phyloP scores from a whole-genome alignment of 2,329 filamentous ascomycete species.

The Cytospora piceicola region DNA sequence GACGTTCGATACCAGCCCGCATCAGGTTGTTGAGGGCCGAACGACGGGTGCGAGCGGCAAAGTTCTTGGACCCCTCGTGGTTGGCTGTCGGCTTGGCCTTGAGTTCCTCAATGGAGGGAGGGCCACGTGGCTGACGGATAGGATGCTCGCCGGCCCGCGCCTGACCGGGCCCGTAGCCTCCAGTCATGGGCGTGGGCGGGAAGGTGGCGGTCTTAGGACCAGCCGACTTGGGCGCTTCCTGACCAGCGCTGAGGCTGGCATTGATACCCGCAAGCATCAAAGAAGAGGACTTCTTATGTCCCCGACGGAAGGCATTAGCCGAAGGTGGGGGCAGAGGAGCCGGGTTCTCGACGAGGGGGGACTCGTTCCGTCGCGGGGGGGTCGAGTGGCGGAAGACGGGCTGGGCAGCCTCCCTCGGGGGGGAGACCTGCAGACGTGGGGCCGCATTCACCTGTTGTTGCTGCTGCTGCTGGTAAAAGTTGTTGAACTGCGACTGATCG shows the following conservation, averaged over 20 bases:
- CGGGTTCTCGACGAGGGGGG: constrained; percentile 62
- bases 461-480: constrained; percentile 51
- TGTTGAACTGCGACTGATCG: constrained; percentile 33
- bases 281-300: constrained; percentile 88
- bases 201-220: constrained; percentile 80
- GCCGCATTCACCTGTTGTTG: constrained; percentile 59
- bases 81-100: constrained; percentile 87
- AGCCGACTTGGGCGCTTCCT: constrained; percentile 58
- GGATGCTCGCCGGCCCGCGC: constrained; percentile 93
- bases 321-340: constrained; percentile 82
- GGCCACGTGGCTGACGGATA: constrained; percentile 87
- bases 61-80: constrained; percentile 97
- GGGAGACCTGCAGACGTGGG: constrained; percentile 81
- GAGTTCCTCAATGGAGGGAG: constrained; percentile 89
- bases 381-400: constrained; percentile 64
- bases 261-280: constrained; percentile 60
- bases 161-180: constrained; percentile 90
- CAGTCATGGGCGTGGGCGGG: constrained; percentile 78
- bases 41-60: constrained; percentile 87
- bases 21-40: constrained; percentile 91
- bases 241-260: constrained; percentile 45
- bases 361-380: constrained; percentile 68
- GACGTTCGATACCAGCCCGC: constrained; percentile 84
- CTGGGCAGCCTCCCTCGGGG: constrained; percentile 67
- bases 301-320: constrained; percentile 88